phyloP scores from a whole-genome alignment of 306 rosid species.

The Purshia tridentata region DNA sequence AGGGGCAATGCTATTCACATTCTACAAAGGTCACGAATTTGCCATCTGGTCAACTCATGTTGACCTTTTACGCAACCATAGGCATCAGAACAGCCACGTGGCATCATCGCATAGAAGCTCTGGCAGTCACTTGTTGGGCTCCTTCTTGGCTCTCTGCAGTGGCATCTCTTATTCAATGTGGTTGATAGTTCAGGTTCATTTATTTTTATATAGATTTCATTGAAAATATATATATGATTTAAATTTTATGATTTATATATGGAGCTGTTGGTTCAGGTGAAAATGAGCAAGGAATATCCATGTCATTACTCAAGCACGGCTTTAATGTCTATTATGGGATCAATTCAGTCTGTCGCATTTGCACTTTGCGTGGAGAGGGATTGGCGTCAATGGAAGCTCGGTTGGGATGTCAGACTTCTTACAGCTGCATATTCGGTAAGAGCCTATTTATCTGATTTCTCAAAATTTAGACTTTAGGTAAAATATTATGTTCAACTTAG shows the following conservation, averaged over 20 bases:
- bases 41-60: constrained; percentile 40
- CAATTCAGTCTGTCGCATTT: constrained; percentile 36
- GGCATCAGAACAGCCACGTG: not conserved
- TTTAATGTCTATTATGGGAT: constrained; percentile 46
- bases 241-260: not conserved
- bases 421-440: constrained; percentile 49
- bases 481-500: too few species aligned
- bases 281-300: constrained; percentile 55
- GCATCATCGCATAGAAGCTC: not conserved
- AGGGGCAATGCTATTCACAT: constrained; percentile 63
- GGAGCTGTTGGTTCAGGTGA: constrained; percentile 32
- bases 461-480: too few species aligned
- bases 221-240: too few species aligned
- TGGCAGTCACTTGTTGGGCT: constrained; percentile 17
- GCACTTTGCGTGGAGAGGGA: constrained; percentile 50
- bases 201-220: too few species aligned
- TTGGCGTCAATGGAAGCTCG: constrained; percentile 56
- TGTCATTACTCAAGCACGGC: constrained; percentile 48
- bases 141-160: constrained; percentile 16
- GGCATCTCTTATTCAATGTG: constrained; percentile 26
- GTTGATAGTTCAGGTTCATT: constrained; percentile 38
- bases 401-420: constrained; percentile 51
- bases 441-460: too few species aligned
- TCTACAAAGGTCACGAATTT: constrained; percentile 47
- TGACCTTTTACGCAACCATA: constrained; percentile 31